phyloP scores from a whole-genome alignment of 768 basidiomycete genomes.

The Hericium erinaceus region DNA sequence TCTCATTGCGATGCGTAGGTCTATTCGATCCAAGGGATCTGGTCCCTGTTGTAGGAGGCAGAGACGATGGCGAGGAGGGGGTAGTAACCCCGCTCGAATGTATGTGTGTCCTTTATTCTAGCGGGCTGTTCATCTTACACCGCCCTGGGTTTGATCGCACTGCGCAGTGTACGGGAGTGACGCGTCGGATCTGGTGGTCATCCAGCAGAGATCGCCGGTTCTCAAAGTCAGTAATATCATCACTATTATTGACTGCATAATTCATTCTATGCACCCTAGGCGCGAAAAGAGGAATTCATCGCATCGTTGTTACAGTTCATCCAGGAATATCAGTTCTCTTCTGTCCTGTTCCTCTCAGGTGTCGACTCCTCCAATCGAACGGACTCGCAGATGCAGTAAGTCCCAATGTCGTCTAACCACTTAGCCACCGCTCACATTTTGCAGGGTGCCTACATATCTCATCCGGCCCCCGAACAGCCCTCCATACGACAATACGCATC shows the following conservation, averaged over 20 bases:
- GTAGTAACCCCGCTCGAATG: conserved; percentile 72
- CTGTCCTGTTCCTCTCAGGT: conserved; percentile 60
- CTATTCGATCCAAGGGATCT: conserved; percentile 53
- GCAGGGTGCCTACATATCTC: conserved; percentile 59
- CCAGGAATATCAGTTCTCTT: conserved; percentile 34
- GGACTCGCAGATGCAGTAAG: conserved; percentile 72
- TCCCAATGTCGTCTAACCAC: neutral
- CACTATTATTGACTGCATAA: neutral
- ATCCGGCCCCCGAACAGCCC: conserved; percentile 37
- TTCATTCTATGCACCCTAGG: conserved; percentile 26
- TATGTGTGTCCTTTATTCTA: conserved; percentile 26
- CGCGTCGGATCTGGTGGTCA: conserved; percentile 40
- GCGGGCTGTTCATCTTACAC: neutral
- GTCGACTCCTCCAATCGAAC: conserved; percentile 67
- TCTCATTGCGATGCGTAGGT: conserved; percentile 52
- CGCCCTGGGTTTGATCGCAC: conserved; percentile 6
- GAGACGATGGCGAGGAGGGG: conserved; percentile 51
- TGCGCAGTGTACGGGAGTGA: conserved; percentile 53
- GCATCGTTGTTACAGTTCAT: conserved; percentile 50
- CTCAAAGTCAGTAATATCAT: conserved; percentile 46
- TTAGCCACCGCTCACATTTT: too few relatives aligned
- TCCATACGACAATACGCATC: conserved; percentile 32
- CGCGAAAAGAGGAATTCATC: conserved; percentile 60
- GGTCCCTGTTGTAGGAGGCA: conserved; percentile 64
- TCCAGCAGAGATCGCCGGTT: conserved; percentile 76